Base-by-base conservation (phyloP, 441 rosid genomes). In the Cnidoscolus chayamansa region DNA sequence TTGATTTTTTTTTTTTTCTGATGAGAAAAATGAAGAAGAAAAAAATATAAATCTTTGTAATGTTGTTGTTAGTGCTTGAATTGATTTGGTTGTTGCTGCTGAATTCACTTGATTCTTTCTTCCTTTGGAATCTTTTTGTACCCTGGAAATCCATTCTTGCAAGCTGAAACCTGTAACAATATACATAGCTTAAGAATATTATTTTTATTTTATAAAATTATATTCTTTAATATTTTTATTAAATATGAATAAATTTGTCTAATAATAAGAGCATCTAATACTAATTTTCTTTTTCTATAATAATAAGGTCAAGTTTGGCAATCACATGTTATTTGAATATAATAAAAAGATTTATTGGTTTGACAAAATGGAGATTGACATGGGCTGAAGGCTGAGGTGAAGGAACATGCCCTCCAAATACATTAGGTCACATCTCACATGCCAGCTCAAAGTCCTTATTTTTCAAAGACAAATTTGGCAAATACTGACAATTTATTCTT, bases 121-220 rank as follows among this genome's bases (percentile, higher is more conserved):
- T 79, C 88, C 70, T 76, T 88, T 63, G 85, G 83, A 68, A 85
- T 84, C 84, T 85, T 93, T 50, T 86, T 89, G 64, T 89, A 88
- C 58, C 97, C 85, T 7, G 93, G 90, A 74, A 88, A 87, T 71
- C 84, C 90, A 32, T 86, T 87, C 81, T 90, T 88, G 77, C 86
- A 87, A 70, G 91, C 91, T 30, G 98, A 92, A 75, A 92, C 87
- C 98, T 88, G 87, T 69, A 25, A 25, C 25, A 25, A 25, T 25
- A 25, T 25, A 25, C 25, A 25, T 25, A 25, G 25, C 25, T 25
- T 25, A 25, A 25, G 25, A 25, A 25, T 25, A 25, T 25, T 25
- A 25, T 25, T 25, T 25, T 25, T 25, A 25, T 25, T 25, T 25
- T 25, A 25, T 25, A 25, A 25, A 25, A 25, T 25, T 25, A 25